Evolutionary conservation across 2,329 filamentous ascomycete species (phyloP).

Genomic region (Fusarium haematococcum): DNA sequence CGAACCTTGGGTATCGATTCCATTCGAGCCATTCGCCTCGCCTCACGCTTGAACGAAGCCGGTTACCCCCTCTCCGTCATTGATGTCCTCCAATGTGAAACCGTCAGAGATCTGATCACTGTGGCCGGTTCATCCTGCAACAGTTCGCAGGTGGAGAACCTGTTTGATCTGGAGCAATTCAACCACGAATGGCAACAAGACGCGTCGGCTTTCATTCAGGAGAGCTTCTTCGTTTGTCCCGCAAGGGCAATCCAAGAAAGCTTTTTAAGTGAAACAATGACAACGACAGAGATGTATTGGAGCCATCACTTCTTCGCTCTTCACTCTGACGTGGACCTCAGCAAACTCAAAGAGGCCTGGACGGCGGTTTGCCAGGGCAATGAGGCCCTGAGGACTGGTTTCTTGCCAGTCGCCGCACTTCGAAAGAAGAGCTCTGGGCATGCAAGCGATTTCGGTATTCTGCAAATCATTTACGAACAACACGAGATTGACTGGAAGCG

Average conservation of each 20-base stretch:
- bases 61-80: slow-evolving; percentile 2
- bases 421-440: not conserved
- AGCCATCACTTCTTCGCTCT: not conserved
- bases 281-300: slow-evolving; percentile 7
- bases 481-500: not conserved
- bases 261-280: slow-evolving; percentile 3
- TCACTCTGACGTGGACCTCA: not conserved
- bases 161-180: slow-evolving; percentile 1
- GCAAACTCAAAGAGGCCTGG: not conserved
- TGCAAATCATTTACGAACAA: not conserved
- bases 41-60: slow-evolving; percentile 5
- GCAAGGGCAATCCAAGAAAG: slow-evolving; percentile 2
- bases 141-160: not conserved
- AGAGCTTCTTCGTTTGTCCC: slow-evolving; percentile 8
- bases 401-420: not conserved
- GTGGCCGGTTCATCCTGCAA: not conserved
- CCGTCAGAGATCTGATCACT: not conserved
- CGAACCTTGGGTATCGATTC: slow-evolving; percentile 6
- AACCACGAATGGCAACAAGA: slow-evolving; percentile 2
- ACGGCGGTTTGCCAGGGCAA: not conserved
- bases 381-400: slow-evolving; percentile 1
- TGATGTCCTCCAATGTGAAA: slow-evolving; percentile 11
- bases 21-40: slow-evolving; percentile 9
- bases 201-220: not conserved
- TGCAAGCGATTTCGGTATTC: not conserved